Conservation (phyloP, 192 early-diverging fungal genomes). For the Coemansia sp. region DNA sequence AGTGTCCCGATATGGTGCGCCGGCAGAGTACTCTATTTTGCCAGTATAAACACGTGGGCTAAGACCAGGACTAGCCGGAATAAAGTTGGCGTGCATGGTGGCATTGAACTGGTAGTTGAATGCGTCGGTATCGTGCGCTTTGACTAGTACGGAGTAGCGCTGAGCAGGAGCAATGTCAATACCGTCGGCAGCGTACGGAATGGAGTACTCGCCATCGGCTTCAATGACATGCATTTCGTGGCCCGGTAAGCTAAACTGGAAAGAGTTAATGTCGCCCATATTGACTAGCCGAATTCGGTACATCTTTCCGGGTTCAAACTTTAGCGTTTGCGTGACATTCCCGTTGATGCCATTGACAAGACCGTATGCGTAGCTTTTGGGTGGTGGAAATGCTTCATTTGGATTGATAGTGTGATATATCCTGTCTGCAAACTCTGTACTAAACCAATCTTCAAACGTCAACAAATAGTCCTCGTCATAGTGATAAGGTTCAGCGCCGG, state of each 20-base stretch:
- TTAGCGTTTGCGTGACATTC: constrained; percentile 53
- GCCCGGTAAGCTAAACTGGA: constrained; percentile 65
- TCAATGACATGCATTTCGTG: constrained; percentile 77
- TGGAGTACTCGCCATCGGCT: constrained; percentile 64
- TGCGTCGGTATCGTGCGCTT: constrained; percentile 56
- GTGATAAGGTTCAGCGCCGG: constrained; percentile 39
- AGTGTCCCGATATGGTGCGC: too few relatives aligned
- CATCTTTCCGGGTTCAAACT: constrained; percentile 69
- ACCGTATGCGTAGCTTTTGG: too few relatives aligned
- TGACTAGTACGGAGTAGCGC: constrained; percentile 75
- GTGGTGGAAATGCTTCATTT: too few relatives aligned
- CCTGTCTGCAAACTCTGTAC: constrained; percentile 34
- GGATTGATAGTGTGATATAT: too few relatives aligned
- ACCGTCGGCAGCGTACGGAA: constrained; percentile 54
- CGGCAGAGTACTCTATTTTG: too few relatives aligned
- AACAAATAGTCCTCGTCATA: constrained; percentile 62
- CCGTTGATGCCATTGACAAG: constrained; percentile 16
- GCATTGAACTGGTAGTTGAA: constrained; percentile 47
- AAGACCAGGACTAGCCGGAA: too few relatives aligned
- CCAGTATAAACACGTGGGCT: too few relatives aligned
- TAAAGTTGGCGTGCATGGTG: too few relatives aligned
- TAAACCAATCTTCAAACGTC: constrained; percentile 61
- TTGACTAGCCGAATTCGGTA: constrained; percentile 77
- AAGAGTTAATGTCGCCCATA: constrained; percentile 62
- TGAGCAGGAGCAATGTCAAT: constrained; percentile 69